Conservation (phyloP, 768 basidiomycete species). For the Psilocybe subaeruginosa region DNA sequence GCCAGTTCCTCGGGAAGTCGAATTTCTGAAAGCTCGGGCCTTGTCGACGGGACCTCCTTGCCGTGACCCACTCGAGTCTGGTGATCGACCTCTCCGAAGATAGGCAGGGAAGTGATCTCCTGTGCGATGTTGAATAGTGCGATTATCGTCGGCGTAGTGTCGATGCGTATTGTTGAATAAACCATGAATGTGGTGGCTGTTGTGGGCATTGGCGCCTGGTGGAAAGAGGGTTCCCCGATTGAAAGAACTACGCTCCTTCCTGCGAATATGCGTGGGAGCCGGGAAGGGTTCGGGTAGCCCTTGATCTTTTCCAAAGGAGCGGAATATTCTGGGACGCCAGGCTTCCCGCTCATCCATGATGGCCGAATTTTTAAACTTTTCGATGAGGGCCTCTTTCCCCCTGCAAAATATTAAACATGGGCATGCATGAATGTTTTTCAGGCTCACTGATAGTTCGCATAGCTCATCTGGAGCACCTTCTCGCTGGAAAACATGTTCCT, state of each 20-base stretch:
- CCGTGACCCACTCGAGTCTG: not conserved
- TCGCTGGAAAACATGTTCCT: conserved; percentile 95
- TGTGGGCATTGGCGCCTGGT: conserved; percentile 36
- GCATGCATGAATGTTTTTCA: conserved; percentile 2
- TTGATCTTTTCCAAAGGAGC: conserved; percentile 71
- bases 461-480: conserved; percentile 89
- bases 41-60: not conserved
- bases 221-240: conserved; percentile 78
- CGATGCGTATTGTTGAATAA: conserved; percentile 22
- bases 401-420: conserved; percentile 34
- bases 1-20: not conserved
- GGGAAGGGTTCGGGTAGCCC: conserved; percentile 85
- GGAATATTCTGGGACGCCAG: conserved; percentile 87
- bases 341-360: conserved; percentile 87
- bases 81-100: not conserved
- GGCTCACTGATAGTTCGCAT: conserved; percentile 88
- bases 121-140: not conserved
- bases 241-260: conserved; percentile 82
- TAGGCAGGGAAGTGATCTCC: not conserved
- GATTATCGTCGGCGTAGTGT: conserved; percentile 16
- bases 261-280: conserved; percentile 74
- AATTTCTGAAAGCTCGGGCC: not conserved
- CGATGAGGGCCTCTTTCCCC: conserved; percentile 88
- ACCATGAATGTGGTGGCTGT: conserved; percentile 9
- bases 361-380: conserved; percentile 89